Conservation (phyloP, 2,329 filamentous ascomycete genomes). For the Elsinoe perseae region DNA sequence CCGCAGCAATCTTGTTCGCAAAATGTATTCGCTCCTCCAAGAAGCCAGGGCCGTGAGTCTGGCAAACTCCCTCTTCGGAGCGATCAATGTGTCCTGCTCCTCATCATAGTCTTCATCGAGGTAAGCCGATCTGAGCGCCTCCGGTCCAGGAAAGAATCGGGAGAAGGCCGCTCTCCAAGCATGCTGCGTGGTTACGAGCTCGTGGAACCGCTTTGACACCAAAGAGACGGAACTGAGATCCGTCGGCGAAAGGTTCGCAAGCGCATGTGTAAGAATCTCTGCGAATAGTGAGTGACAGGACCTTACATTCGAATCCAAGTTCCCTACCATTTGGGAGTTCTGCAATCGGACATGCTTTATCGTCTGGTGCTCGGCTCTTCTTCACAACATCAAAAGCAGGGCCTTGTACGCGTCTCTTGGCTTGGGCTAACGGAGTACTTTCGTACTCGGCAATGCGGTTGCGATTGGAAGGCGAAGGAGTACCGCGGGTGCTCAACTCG, state of each 20-base stretch:
- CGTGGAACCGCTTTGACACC: constrained; percentile 81
- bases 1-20: constrained; percentile 74
- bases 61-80: constrained; percentile 71
- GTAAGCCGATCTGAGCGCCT: constrained; percentile 41
- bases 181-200: constrained; percentile 80
- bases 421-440: constrained; percentile 35
- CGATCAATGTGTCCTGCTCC: constrained; percentile 47
- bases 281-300: constrained; percentile 20
- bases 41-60: constrained; percentile 77
- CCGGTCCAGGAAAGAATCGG: constrained; percentile 76
- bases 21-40: constrained; percentile 92
- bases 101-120: constrained; percentile 40
- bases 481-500: constrained; percentile 1
- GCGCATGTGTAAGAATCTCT: constrained; percentile 88
- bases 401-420: constrained; percentile 35
- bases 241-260: constrained; percentile 81
- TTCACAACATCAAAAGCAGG: constrained; percentile 47
- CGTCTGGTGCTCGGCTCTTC: constrained; percentile 37
- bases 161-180: constrained; percentile 91
- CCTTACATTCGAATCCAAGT: neutral
- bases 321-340: constrained; percentile 73
- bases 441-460: constrained; percentile 52
- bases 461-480: constrained; percentile 35
- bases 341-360: constrained; percentile 44
- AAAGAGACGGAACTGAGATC: constrained; percentile 75